Conservation (phyloP, 2,329 filamentous ascomycete genomes). For the Acarospora socialis region DNA sequence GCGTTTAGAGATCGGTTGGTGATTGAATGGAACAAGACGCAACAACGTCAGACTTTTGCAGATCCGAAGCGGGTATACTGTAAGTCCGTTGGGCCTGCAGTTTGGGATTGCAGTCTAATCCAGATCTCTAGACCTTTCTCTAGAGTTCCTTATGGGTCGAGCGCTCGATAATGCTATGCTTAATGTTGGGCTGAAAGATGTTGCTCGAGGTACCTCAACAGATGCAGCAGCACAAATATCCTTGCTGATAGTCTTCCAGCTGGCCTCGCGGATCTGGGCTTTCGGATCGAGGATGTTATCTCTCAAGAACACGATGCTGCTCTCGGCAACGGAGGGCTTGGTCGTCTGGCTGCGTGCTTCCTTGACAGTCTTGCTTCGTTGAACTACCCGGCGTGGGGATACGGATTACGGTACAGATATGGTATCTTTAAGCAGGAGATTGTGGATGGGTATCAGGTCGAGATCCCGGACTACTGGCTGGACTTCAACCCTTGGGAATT, state of each 20-base stretch:
- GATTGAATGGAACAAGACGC: constrained; percentile 94
- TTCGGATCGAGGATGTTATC: constrained; percentile 93
- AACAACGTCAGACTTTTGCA: constrained; percentile 82
- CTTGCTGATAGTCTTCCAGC: constrained; percentile 35
- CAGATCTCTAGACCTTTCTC: constrained; percentile 54
- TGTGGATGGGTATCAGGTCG: constrained; percentile 92
- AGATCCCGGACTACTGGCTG: constrained; percentile 97
- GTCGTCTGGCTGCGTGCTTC: constrained; percentile 89
- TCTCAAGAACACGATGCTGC: constrained; percentile 91
- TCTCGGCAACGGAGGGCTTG: constrained; percentile 88
- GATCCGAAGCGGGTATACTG: constrained; percentile 93
- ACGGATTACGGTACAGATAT: constrained; percentile 88
- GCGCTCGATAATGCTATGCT: constrained; percentile 97
- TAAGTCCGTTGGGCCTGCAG: constrained; percentile 22
- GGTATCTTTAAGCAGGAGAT: constrained; percentile 99
- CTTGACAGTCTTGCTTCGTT: constrained; percentile 89
- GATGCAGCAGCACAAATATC: background rate
- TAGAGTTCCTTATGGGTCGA: constrained; percentile 96
- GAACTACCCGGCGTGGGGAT: constrained; percentile 95
- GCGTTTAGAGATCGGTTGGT: constrained; percentile 88
- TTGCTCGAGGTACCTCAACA: constrained; percentile 66
- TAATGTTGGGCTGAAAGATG: constrained; percentile 77
- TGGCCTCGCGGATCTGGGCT: constrained; percentile 77
- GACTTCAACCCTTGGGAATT: constrained; percentile 99
- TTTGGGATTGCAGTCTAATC: background rate